phyloP scores from a whole-genome alignment of 2,329 filamentous ascomycete genomes.

The Neopestalotiopsis clavispora region DNA sequence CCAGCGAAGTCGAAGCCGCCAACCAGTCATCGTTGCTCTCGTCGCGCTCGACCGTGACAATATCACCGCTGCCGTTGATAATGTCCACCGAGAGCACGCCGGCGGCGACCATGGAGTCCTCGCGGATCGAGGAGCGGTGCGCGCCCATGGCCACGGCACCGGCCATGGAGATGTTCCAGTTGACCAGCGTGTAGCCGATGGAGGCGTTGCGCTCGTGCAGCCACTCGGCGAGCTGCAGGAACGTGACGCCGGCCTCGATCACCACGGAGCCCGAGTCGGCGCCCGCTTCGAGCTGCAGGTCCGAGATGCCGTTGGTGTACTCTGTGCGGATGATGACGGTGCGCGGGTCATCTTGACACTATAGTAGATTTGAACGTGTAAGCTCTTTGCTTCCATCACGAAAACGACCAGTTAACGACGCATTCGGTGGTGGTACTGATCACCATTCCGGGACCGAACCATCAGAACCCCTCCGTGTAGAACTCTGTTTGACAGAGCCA shows the following conservation, averaged over 20 bases:
- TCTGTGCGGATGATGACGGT: constrained; percentile 55
- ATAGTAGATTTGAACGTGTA: not conserved
- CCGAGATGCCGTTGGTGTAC: constrained; percentile 47
- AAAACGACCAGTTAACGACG: not conserved
- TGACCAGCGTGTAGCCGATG: constrained; percentile 55
- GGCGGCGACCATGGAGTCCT: constrained; percentile 55
- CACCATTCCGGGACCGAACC: not conserved
- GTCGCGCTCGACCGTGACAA: constrained; percentile 46
- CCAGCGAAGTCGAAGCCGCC: constrained; percentile 55
- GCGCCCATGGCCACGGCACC: constrained; percentile 58
- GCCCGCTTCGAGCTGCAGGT: constrained; percentile 44
- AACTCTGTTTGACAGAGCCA: not conserved
- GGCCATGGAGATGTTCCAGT: constrained; percentile 59
- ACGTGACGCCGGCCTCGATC: constrained; percentile 57
- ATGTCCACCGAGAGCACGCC: constrained; percentile 54
- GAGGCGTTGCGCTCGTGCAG: constrained; percentile 50
- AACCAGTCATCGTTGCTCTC: constrained; percentile 53
- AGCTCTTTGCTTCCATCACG: not conserved
- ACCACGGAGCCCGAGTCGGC: constrained; percentile 48
- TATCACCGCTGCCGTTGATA: constrained; percentile 50
- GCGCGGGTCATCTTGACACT: constrained; percentile 48
- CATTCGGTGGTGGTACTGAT: not conserved
- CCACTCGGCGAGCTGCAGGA: constrained; percentile 55
- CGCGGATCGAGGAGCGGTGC: constrained; percentile 51
- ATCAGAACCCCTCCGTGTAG: too few species aligned